A percentile compares a stretch with the other conserved stretches of the same genome.
These are phyloP conservation scores for Fusarium goolgardi DNA, from an alignment of 2,329 filamentous ascomycete species.

Conservation along the genomic window DNA sequence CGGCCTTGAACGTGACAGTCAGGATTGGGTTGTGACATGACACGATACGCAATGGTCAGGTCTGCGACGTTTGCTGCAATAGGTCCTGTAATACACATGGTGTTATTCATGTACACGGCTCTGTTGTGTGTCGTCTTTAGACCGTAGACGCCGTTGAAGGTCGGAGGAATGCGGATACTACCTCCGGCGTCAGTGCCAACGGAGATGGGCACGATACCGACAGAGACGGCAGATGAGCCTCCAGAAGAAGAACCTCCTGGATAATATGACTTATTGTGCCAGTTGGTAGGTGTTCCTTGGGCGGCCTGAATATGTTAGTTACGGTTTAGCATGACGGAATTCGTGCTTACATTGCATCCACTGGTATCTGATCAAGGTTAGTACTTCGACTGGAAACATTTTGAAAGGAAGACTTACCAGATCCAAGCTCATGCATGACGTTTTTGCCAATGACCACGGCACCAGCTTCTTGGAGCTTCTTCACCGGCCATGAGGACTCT, in stretches of 20 bases:
- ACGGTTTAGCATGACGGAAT: neutral
- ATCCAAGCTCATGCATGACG: constrained; percentile 83
- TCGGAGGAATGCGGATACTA: constrained; percentile 77
- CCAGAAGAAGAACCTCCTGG: constrained; percentile 85
- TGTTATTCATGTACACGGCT: constrained; percentile 66
- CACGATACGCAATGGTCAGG: constrained; percentile 82
- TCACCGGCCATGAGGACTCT: constrained; percentile 76
- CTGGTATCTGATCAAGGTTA: constrained; percentile 68
- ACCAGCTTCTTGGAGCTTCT: constrained; percentile 77
- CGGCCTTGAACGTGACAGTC: constrained; percentile 67
- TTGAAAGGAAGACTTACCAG: constrained; percentile 60
- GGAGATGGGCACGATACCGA: constrained; percentile 79
- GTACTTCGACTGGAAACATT: constrained; percentile 28
- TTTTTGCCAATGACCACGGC: constrained; percentile 81
- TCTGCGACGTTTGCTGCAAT: constrained; percentile 81
- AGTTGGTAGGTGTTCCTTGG: constrained; percentile 81
- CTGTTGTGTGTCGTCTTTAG: constrained; percentile 83
- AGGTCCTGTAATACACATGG: constrained; percentile 75
- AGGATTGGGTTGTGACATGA: constrained; percentile 80
- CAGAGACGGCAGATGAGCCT: constrained; percentile 74
- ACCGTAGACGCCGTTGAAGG: constrained; percentile 84
- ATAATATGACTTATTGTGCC: constrained; percentile 80
- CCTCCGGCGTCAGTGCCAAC: constrained; percentile 82
- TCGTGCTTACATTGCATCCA: constrained; percentile 75
- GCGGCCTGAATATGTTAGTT: constrained; percentile 62